Evolutionary conservation across 2,329 filamentous ascomycete species (phyloP).

Genomic region (Lasiodiplodia sp.): DNA sequence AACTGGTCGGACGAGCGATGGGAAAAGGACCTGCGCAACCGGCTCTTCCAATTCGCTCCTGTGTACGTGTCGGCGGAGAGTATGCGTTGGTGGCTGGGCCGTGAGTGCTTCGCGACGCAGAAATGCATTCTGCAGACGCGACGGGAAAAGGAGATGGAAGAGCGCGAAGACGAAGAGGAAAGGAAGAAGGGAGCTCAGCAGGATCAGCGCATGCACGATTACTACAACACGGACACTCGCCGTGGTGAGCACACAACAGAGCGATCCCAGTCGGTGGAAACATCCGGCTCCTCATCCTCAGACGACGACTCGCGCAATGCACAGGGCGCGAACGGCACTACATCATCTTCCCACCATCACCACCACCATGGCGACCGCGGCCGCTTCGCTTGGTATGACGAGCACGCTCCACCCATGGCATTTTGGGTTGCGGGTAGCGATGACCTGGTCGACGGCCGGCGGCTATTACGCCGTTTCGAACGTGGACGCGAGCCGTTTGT

Average conservation of each 20-base stretch:
- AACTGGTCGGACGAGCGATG: conserved; percentile 85
- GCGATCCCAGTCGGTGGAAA: neutral
- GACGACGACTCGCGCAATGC: neutral
- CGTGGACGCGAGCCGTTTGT: conserved; percentile 82
- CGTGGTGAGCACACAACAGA: conserved; percentile 18
- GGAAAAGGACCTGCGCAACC: conserved; percentile 79
- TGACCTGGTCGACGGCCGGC: conserved; percentile 80
- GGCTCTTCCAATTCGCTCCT: conserved; percentile 91
- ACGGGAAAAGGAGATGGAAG: conserved; percentile 71
- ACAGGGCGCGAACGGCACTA: neutral
- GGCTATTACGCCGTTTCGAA: conserved; percentile 76
- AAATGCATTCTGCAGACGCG: conserved; percentile 86
- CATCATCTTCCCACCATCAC: conserved; percentile 34
- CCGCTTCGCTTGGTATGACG: conserved; percentile 78
- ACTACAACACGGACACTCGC: conserved; percentile 16
- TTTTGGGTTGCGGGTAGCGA: conserved; percentile 88
- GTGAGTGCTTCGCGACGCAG: conserved; percentile 83
- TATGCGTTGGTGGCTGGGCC: conserved; percentile 95
- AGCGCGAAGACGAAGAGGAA: conserved; percentile 54
- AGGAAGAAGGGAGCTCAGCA: conserved; percentile 33
- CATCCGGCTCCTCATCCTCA: conserved; percentile 3
- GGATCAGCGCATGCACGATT: conserved; percentile 29
- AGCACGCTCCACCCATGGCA: conserved; percentile 80
- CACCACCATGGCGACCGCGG: conserved; percentile 49
- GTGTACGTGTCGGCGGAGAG: conserved; percentile 89